A percentile compares a stretch with the other conserved stretches of the same genome.
Conservation (phyloP, 371 early-diverging fungal species). For the Rhizopus microsporus region DNA sequence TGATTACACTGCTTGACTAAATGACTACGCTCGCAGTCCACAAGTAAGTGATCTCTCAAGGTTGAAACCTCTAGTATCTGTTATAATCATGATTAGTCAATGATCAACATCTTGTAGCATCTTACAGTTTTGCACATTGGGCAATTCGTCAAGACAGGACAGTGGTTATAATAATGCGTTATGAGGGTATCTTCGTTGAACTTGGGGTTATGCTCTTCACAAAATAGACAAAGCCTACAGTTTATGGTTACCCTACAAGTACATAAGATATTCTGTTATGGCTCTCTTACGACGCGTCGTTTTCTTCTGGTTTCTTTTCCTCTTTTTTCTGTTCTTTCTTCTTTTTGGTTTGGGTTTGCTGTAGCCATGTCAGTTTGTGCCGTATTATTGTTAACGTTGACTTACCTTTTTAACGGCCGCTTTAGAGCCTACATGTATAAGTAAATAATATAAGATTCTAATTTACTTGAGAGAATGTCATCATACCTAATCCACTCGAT, state of each 20-base stretch:
- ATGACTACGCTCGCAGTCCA: constrained; percentile 65
- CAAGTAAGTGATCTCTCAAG: constrained; percentile 62
- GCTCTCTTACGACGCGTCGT: constrained; percentile 7
- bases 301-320: constrained; percentile 6
- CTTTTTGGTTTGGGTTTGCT: constrained; percentile 8
- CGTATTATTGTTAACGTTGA: not conserved
- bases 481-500: not conserved
- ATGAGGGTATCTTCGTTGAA: constrained; percentile 79
- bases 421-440: constrained; percentile 3
- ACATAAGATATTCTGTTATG: too few species aligned
- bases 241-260: not conserved
- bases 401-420: constrained; percentile 3
- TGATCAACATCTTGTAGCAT: not conserved
- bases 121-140: constrained; percentile 72
- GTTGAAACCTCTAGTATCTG: constrained; percentile 78
- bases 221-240: constrained; percentile 69
- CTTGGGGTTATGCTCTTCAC: constrained; percentile 63
- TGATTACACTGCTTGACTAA: constrained; percentile 64
- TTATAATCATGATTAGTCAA: not conserved
- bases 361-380: not conserved
- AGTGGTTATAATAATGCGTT: constrained; percentile 76
- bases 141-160: constrained; percentile 72
- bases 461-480: too few species aligned
- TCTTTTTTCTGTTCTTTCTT: constrained; percentile 1
- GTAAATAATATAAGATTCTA: not conserved